Evolutionary conservation across 164 flowering plant genomes (phyloP).

Genomic region (Kingdonia uniflora): DNA sequence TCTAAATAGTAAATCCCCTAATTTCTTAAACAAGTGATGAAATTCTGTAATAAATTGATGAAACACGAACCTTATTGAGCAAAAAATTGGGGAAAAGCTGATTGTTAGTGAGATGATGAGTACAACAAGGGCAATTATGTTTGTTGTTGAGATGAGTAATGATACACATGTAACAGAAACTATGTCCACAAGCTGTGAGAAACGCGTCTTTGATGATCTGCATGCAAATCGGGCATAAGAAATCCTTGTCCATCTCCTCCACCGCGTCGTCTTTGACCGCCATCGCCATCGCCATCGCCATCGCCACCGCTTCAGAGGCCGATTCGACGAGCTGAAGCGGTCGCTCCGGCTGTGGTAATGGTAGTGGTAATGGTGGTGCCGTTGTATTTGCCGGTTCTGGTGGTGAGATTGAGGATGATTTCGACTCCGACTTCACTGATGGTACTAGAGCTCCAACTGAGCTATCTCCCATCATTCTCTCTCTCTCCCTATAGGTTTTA

Average conservation of each 20-base stretch:
- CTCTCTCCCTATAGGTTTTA: background rate
- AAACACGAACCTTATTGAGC: slow-evolving; percentile 58
- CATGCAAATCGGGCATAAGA: slow-evolving; percentile 91
- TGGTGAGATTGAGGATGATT: slow-evolving; percentile 12
- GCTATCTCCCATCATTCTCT: slow-evolving; percentile 23
- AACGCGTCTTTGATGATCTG: slow-evolving; percentile 91
- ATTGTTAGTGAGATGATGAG: slow-evolving; percentile 44
- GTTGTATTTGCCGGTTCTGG: background rate
- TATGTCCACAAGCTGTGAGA: slow-evolving; percentile 88
- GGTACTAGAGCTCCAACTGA: slow-evolving; percentile 57
- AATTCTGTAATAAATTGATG: too few species aligned
- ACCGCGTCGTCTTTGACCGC: slow-evolving; percentile 3
- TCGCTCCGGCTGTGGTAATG: background rate
- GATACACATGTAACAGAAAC: slow-evolving; percentile 96
- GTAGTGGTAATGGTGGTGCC: background rate
- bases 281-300: slow-evolving; percentile 3
- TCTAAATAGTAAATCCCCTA: too few species aligned
- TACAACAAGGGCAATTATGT: slow-evolving; percentile 92
- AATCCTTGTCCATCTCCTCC: slow-evolving; percentile 54
- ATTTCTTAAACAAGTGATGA: too few species aligned
- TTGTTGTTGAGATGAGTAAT: slow-evolving; percentile 81
- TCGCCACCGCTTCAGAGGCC: background rate
- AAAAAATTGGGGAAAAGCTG: slow-evolving; percentile 82
- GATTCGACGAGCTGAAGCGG: background rate
- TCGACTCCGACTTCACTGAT: slow-evolving; percentile 36